Base-by-base conservation (phyloP, 768 basidiomycete genomes). In the Lactifluus piperatus region DNA sequence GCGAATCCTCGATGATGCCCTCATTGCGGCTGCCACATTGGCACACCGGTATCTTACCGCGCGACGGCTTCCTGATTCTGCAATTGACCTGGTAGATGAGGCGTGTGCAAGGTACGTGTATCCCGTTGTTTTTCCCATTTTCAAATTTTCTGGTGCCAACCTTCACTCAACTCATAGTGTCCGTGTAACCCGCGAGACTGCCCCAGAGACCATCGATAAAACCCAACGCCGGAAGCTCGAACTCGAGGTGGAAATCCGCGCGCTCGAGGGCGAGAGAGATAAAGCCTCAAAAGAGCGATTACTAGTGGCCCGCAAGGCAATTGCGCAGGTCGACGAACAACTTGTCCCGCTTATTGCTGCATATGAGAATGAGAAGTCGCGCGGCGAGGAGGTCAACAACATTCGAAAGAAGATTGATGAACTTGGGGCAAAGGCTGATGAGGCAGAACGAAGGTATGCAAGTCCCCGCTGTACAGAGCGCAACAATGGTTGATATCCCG, bases 221-320 rank as follows among this genome's bases (percentile, higher is more conserved):
- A 78, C 97, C 18, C 91, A 95, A 68, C 84, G 94, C 20, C 80
- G 79, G 52, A 93, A 90, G 71, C 81, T 97, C 32, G 91, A 95
- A 68, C 79, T 98, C 29, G 90, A 97, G 68, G 85, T 98, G 20
- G 95, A 97, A 69, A 88, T 97, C 22, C 94, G 97, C 69, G 95
- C 95, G 10, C 75, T 97, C 52, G 90, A 94, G 69, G 82, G 93
- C 48, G 94, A 97, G 71, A 94, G 92, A 71, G 94, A 97, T 60
- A 69, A 81, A 5, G 88, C 90, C 5, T 93, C 90, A 67, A 89
- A 90, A 71, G 91, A 94, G 57, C 82, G 92, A 13, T 77, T 95
- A 11, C 77, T 78, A 37, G 63, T 74, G 18, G 91, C 92, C 8
- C 82, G 80, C 62, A 94, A 90, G 71, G 80, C 81, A 4, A 84